Base-by-base conservation (phyloP, 2,329 filamentous ascomycete genomes). In the Clonostachys sp. region DNA sequence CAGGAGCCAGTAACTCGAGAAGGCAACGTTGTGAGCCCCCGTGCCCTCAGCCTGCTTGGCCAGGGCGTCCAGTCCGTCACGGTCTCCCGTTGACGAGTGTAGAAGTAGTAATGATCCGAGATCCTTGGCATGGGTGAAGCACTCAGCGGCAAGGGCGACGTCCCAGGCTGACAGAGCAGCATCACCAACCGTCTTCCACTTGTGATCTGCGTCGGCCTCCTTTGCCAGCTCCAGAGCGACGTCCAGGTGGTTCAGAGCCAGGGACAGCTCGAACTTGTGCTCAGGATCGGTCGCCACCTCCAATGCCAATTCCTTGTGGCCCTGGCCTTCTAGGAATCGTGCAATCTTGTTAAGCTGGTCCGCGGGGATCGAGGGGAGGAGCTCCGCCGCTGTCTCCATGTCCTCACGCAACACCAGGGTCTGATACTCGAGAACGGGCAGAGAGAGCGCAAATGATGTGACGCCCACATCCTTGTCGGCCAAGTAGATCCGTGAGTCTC, bases 331-430 rank as follows among this genome's bases (percentile, higher is more conserved):
- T 46, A 99, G 77, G 78, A 99, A 99, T 18, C 94, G 86, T 5
- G 94, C 94, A 57, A 99, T 95, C 74, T 97, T 97, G 77, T 96
- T 96, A 67, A 96, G 87, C 66, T 99, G 91, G 53, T 95, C 89
- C n/a, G 84, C 74, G 1, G 92, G 91, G 36, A 99, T 91, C 17
- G 86, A 86, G 5, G 83, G 75, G 14, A 99, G 81, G 53, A 96
- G 78, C 63, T 95, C 91, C 10, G 87, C 85, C 0, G 94, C 94
- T 13, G 89, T 83, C 54, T 97, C 94, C 76, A 97, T 86, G 58
- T 99, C 94, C 45, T 87, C 91, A 48, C 94, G 87, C 16, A 99
- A 83, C 13, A 99, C 92, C 41, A 97, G 76, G 1, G 94, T 99
- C 69, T 99, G 94, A 66, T 97, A 99, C 66, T 97, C 92, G 24